Evolutionary conservation across 352 stramenopile genomes (phyloP), one percentile per base, ranked within the genome.

Genomic region (Phytophthora idaei): DNA sequence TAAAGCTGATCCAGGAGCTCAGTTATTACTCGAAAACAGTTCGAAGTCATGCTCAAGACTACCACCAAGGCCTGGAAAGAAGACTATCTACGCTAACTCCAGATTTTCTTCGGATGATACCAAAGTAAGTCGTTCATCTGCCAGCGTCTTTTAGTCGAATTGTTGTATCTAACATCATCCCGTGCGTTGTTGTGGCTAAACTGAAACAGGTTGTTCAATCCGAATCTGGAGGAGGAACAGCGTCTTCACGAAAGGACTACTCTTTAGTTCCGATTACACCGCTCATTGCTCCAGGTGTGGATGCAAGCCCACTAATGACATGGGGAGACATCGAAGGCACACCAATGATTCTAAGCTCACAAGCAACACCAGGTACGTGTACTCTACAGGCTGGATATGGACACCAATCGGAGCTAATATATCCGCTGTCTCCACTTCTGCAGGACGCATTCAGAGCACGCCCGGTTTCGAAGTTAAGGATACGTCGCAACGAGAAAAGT

Each of bases 321-420:
- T 96, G 88, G 88, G 88, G 88, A 31, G 80, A 88, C 14, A 94
- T 96, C 58, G 88, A 93, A 78, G 80, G 69, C 21, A 96, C 88
- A 15, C 88, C 88, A 7, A 81, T 86, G 57, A 76, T 84, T 42
- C 69, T 94, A 11, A 72, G 80, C 17, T 58, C 71, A 5, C 25
- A 63, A 39, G 61, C 66, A 3, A 80, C 71, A 2, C 66, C 76
- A 79, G 74, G 86, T 94, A 64, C 5, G 57, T 57, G 3, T 2
- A 50, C 6, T 57, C 2, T 2, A 47, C 6, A 11, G 27, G 5
- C 15, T 44, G 44, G 37, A n/a, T 36, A 36, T 31, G 15, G 1
- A 44, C 3, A 6, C 8, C 14, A 29, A 44, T 15, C n/a, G 32
- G 32, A 57, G 4, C 6, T 39, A 1, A 7, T 52, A 21, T 34